A percentile compares a stretch with the other conserved stretches of the same genome.
Evolutionary conservation across 2,329 filamentous ascomycete genomes (phyloP).

Genomic region (Penicillium brasilianum): DNA sequence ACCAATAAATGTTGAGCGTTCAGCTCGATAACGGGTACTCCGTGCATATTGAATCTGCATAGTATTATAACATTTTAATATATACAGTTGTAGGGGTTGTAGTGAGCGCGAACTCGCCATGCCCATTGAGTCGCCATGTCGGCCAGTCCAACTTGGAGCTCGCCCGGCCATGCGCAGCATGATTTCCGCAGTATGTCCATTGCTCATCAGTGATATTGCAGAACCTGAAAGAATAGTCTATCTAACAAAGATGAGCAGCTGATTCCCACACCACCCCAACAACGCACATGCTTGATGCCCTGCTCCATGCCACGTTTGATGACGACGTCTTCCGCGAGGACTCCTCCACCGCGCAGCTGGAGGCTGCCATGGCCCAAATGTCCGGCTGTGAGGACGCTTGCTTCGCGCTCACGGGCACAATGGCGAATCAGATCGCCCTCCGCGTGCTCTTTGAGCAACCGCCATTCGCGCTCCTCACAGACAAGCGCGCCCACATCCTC

Average conservation of each 20-base stretch:
- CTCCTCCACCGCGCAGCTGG: not conserved
- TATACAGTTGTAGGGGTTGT: not conserved
- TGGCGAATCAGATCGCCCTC: not conserved
- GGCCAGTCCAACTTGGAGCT: not conserved
- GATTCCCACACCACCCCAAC: not conserved
- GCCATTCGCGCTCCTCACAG: not conserved
- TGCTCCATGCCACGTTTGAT: not conserved
- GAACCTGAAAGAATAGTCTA: not conserved
- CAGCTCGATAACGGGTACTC: not conserved
- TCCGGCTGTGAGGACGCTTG: not conserved
- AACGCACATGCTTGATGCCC: not conserved
- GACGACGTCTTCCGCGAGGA: not conserved
- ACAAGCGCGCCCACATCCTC: not conserved
- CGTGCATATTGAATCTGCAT: not conserved
- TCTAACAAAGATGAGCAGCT: not conserved
- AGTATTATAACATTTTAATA: not conserved
- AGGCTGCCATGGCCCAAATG: not conserved
- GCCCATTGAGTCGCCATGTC: conserved; percentile 1
- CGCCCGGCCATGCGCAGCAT: not conserved
- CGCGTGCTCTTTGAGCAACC: not conserved
- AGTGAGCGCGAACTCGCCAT: not conserved
- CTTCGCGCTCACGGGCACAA: not conserved
- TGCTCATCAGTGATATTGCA: not conserved
- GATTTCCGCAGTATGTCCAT: conserved; percentile 1
- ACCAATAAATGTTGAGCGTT: not conserved